phyloP scores from a whole-genome alignment of 139 green algal species.

The Coelastrella sp. region DNA sequence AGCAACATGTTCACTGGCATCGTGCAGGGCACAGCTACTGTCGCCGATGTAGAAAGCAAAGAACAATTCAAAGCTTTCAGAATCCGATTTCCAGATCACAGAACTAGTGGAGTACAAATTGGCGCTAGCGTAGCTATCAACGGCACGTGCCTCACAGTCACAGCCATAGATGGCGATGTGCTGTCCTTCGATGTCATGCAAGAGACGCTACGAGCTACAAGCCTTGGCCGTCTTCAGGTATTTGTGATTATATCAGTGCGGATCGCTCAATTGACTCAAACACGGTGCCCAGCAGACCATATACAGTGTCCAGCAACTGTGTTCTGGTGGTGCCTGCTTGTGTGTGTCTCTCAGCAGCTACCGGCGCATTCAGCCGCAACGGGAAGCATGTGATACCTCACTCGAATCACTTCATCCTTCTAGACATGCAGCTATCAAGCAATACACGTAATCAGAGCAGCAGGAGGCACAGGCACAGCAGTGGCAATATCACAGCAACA shows the following conservation, averaged over 20 bases:
- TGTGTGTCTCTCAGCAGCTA: too few relatives aligned
- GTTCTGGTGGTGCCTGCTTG: too few relatives aligned
- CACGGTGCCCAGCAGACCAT: neutral
- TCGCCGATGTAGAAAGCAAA: conserved; percentile 60
- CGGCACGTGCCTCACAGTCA: conserved; percentile 94
- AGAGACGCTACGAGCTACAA: conserved; percentile 94
- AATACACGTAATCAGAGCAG: too few relatives aligned
- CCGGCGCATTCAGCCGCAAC: too few relatives aligned
- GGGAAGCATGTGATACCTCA: too few relatives aligned
- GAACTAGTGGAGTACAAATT: conserved; percentile 68
- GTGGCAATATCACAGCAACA: too few relatives aligned
- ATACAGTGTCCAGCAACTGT: neutral
- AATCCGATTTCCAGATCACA: conserved; percentile 80
- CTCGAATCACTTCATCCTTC: too few relatives aligned
- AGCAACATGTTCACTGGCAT: conserved; percentile 84
- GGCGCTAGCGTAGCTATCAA: conserved; percentile 94
- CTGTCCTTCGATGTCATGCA: conserved; percentile 91
- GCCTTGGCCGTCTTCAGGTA: conserved; percentile 72
- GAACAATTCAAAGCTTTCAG: conserved; percentile 72
- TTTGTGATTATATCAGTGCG: conserved; percentile 48
- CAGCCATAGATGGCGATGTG: conserved; percentile 54
- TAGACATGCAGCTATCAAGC: too few relatives aligned
- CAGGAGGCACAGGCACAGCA: too few relatives aligned
- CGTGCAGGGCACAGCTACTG: conserved; percentile 86
- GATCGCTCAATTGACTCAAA: neutral